Conservation (phyloP, 805 yeast species). For the Kazachstania psychrophila region DNA sequence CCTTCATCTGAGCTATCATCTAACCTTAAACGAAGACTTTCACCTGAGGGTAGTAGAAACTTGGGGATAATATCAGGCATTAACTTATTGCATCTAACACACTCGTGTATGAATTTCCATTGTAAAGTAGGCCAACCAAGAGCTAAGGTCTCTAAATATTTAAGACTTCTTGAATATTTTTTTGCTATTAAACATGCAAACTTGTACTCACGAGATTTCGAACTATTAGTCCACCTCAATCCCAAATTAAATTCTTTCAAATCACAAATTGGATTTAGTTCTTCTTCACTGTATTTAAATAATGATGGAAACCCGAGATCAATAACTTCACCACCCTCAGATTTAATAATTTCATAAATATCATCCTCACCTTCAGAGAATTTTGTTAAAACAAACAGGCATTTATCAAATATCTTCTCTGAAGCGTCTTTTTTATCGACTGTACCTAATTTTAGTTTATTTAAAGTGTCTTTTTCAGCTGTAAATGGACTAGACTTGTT, state of each 20-base stretch:
- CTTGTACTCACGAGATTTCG: constrained; percentile 19
- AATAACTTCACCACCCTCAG: constrained; percentile 37
- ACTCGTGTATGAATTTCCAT: constrained; percentile 44
- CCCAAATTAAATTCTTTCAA: constrained; percentile 5
- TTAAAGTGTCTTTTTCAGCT: neutral
- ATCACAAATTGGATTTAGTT: neutral
- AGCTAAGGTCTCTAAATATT: constrained; percentile 68
- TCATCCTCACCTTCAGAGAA: constrained; percentile 25
- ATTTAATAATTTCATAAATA: constrained; percentile 30
- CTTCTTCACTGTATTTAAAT: constrained; percentile 6
- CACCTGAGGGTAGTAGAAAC: constrained; percentile 67
- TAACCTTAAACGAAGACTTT: constrained; percentile 36
- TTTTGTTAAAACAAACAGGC: constrained; percentile 35
- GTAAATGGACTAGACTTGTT: neutral
- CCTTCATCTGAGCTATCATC: constrained; percentile 11
- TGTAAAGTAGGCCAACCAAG: constrained; percentile 82
- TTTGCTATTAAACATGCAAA: constrained; percentile 64
- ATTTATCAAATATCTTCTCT: constrained; percentile 24
- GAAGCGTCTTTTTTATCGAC: neutral
- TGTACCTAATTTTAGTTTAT: neutral
- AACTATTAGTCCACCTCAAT: constrained; percentile 9
- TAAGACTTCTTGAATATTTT: constrained; percentile 53
- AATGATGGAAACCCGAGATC: constrained; percentile 30
- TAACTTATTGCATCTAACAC: constrained; percentile 26
- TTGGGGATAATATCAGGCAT: constrained; percentile 33